phyloP scores from a whole-genome alignment of 306 rosid genomes.

The Aeschynomene evenia region DNA sequence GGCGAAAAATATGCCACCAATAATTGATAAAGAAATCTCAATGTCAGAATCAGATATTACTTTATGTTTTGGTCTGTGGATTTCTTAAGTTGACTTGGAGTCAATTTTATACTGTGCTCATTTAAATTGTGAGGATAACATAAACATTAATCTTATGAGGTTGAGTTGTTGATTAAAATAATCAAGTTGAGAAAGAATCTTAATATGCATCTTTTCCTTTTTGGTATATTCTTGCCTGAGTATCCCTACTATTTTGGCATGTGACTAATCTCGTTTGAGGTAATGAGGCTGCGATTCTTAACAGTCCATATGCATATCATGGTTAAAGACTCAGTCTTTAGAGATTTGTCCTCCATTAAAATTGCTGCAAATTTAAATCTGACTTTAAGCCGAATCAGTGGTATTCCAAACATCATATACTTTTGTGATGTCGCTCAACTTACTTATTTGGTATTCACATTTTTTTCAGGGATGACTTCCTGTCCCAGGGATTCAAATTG shows the following conservation, averaged over 20 bases:
- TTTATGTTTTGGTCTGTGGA: background rate
- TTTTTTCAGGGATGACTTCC: slow-evolving; percentile 56
- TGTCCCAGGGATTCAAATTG: slow-evolving; percentile 62
- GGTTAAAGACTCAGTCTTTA: background rate
- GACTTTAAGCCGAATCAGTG: background rate
- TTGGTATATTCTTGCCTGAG: background rate
- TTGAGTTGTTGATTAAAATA: no score
- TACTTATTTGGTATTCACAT: background rate
- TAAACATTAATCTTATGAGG: no score
- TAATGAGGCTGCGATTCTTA: background rate
- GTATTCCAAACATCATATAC: background rate
- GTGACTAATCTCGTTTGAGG: background rate
- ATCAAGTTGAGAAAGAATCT: background rate
- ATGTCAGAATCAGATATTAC: background rate
- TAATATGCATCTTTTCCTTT: background rate
- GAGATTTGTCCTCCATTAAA: background rate
- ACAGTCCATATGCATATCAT: background rate
- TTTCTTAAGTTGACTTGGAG: slow-evolving; percentile 3
- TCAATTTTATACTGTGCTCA: background rate
- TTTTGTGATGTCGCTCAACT: background rate
- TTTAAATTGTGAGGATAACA: background rate
- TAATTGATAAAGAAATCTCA: background rate
- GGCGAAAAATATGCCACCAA: background rate
- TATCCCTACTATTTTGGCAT: background rate
- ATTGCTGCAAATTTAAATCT: background rate